These are phyloP conservation scores for Coemansia sp. DNA, from an alignment of 192 early-diverging fungal species.

Conservation along the genomic window DNA sequence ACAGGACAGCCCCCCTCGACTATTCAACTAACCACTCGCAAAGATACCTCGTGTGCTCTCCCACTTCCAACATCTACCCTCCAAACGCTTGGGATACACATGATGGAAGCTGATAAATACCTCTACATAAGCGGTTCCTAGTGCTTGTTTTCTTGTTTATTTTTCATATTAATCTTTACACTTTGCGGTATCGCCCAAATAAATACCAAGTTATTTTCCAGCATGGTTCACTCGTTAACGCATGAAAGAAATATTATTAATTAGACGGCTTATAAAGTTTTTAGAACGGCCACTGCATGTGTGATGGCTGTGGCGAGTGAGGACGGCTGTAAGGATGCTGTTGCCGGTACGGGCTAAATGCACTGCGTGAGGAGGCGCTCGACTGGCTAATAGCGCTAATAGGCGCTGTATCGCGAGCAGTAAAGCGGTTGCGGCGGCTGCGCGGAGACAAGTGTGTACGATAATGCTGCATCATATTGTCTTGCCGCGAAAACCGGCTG, in stretches of 20 bases:
- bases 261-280: not conserved
- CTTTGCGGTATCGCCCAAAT: too few species aligned
- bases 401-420: not conserved
- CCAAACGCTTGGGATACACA: too few species aligned
- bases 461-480: slow-evolving; percentile 84
- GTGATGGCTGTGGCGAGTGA: not conserved
- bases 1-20: too few species aligned
- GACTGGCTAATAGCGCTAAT: not conserved
- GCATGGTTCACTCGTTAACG: too few species aligned
- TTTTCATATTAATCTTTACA: too few species aligned
- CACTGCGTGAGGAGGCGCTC: not conserved
- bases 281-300: not conserved
- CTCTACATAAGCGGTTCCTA: too few species aligned
- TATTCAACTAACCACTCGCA: too few species aligned
- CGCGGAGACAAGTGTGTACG: slow-evolving; percentile 72
- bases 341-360: not conserved
- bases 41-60: too few species aligned
- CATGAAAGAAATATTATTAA: not conserved
- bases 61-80: too few species aligned
- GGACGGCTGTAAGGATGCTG: not conserved
- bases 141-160: too few species aligned
- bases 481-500: slow-evolving; percentile 72
- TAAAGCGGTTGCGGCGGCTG: slow-evolving; percentile 42
- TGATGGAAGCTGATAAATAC: too few species aligned
- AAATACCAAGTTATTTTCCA: too few species aligned